phyloP scores from a whole-genome alignment of 768 basidiomycete genomes.

The Suillus weaverae region DNA sequence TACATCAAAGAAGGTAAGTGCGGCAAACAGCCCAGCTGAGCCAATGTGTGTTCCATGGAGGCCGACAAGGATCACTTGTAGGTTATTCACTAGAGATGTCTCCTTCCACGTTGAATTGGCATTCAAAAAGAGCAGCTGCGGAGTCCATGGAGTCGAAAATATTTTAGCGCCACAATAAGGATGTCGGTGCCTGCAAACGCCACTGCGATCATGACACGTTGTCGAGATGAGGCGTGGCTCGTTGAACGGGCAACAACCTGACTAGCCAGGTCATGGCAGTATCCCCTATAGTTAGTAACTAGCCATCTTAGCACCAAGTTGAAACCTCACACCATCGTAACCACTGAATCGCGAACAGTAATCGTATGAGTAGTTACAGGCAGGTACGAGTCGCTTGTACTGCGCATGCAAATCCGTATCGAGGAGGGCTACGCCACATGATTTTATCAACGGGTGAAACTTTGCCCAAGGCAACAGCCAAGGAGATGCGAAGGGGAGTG shows the following conservation, averaged over 20 bases:
- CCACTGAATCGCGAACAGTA: not conserved
- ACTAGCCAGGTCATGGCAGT: not conserved
- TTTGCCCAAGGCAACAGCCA: not conserved
- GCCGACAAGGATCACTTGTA: not conserved
- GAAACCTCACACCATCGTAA: not conserved
- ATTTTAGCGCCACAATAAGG: constrained; percentile 1
- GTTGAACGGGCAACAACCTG: not conserved
- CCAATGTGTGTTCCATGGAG: not conserved
- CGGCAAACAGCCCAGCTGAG: not conserved
- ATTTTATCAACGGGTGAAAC: not conserved
- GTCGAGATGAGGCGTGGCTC: not conserved
- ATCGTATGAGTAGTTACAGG: not conserved
- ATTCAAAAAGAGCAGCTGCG: not conserved
- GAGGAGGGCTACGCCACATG: not conserved
- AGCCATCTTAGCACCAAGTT: not conserved
- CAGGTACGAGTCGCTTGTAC: not conserved
- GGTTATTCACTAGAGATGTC: not conserved
- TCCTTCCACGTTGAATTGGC: not conserved
- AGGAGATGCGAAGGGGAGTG: not conserved
- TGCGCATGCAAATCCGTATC: not conserved
- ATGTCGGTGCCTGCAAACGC: constrained; percentile 5
- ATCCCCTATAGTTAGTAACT: not conserved
- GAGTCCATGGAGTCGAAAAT: not conserved
- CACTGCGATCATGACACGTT: constrained; percentile 1
- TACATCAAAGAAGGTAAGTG: not conserved